Conservation (phyloP, 2,329 filamentous ascomycete species). For the Paracamarosporium sp. region DNA sequence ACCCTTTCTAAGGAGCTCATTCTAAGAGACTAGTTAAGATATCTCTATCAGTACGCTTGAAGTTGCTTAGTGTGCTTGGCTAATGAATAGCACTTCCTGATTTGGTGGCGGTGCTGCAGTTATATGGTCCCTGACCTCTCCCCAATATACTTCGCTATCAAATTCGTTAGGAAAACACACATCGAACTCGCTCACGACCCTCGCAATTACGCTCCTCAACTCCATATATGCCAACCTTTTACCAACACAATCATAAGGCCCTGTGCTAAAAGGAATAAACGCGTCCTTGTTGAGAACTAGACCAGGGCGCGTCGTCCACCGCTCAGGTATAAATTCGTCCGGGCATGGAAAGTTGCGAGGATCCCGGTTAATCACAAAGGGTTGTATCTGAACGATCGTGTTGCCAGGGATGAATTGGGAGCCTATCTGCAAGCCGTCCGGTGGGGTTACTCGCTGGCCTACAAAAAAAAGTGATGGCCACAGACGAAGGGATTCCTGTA, state of each 20-base stretch:
- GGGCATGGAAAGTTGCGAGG: slow-evolving; percentile 26
- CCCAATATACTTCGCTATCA: slow-evolving; percentile 21
- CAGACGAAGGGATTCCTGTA: slow-evolving; percentile 36
- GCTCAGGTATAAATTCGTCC: slow-evolving; percentile 33
- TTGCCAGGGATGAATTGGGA: slow-evolving; percentile 34
- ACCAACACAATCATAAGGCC: slow-evolving; percentile 72
- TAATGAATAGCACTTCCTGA: background rate
- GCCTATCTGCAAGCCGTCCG: slow-evolving; percentile 32
- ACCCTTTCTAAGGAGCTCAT: too few species aligned
- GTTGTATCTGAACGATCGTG: slow-evolving; percentile 29
- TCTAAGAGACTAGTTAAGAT: too few species aligned
- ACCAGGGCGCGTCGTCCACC: slow-evolving; percentile 27
- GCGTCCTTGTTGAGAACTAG: slow-evolving; percentile 51
- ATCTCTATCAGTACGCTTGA: too few species aligned
- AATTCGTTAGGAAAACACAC: slow-evolving; percentile 27
- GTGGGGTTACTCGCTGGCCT: slow-evolving; percentile 36
- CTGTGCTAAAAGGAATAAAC: slow-evolving; percentile 74
- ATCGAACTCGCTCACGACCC: slow-evolving; percentile 66
- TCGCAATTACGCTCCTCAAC: slow-evolving; percentile 66
- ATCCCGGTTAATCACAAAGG: slow-evolving; percentile 25
- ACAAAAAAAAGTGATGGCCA: slow-evolving; percentile 34
- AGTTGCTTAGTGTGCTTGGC: too few species aligned
- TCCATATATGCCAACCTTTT: slow-evolving; percentile 70
- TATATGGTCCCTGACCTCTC: slow-evolving; percentile 30
- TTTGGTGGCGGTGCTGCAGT: slow-evolving; percentile 25